phyloP scores from a whole-genome alignment of 2,329 filamentous ascomycete species.

The Aspergillus fijiensis region DNA sequence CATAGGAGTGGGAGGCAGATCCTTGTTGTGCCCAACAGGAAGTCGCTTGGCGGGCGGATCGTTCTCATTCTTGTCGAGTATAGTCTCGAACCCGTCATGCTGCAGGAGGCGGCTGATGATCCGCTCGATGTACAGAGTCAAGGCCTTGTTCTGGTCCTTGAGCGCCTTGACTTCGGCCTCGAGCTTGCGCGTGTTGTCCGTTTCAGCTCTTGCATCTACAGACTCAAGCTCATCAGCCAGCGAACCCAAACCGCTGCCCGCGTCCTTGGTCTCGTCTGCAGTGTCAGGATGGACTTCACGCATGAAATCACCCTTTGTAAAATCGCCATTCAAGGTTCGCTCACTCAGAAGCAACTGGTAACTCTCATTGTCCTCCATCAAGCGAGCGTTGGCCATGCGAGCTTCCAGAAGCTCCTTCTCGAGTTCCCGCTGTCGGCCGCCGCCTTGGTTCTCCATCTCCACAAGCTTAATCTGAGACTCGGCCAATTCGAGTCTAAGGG shows the following conservation, averaged over 20 bases:
- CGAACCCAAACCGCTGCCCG: conserved; percentile 49
- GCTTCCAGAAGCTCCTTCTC: conserved; percentile 87
- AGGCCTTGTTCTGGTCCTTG: conserved; percentile 94
- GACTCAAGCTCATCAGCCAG: conserved; percentile 88
- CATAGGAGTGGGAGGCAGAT: conserved; percentile 73
- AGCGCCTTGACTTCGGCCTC: conserved; percentile 76
- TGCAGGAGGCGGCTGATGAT: conserved; percentile 94
- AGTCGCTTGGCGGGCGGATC: conserved; percentile 37
- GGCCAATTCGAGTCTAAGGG: conserved; percentile 83
- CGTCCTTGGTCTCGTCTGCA: conserved; percentile 46
- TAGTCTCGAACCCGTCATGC: conserved; percentile 92
- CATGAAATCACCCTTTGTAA: conserved; percentile 78
- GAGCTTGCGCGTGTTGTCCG: conserved; percentile 63
- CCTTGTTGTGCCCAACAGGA: conserved; percentile 62
- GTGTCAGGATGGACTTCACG: conserved; percentile 47
- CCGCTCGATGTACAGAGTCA: conserved; percentile 98
- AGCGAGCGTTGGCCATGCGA: conserved; percentile 88
- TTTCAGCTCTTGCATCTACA: conserved; percentile 60
- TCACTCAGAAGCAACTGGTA: conserved; percentile 94
- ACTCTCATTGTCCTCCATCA: conserved; percentile 99
- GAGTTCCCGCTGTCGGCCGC: conserved; percentile 82
- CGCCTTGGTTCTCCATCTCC: conserved; percentile 89
- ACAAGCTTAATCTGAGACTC: conserved; percentile 94
- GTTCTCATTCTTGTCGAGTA: conserved; percentile 74
- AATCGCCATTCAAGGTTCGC: conserved; percentile 92